Evolutionary conservation across 2,329 filamentous ascomycete genomes (phyloP).

Genomic region (Paramyrothecium sp.): DNA sequence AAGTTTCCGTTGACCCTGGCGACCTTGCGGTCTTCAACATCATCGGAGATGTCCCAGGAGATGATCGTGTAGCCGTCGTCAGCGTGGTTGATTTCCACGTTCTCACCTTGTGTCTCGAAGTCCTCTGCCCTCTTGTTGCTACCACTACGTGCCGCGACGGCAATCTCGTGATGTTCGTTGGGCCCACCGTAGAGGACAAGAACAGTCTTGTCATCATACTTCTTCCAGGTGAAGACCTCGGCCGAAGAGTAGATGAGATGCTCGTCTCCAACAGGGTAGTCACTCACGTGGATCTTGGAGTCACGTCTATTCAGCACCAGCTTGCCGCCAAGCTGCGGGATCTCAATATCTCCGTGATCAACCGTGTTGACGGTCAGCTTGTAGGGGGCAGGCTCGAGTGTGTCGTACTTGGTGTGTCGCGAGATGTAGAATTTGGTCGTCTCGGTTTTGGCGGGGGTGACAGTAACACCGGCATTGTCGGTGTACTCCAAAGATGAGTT

Average conservation of each 20-base stretch:
- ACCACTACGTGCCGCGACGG: not conserved
- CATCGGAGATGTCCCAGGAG: constrained; percentile 48
- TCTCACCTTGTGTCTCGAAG: constrained; percentile 29
- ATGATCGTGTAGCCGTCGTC: constrained; percentile 12
- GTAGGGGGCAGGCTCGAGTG: constrained; percentile 51
- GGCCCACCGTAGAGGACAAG: constrained; percentile 60
- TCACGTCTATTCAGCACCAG: constrained; percentile 58
- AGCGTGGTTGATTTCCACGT: constrained; percentile 7
- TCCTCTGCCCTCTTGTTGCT: not conserved
- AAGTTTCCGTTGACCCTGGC: constrained; percentile 47
- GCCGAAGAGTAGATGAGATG: constrained; percentile 65
- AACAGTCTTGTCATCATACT: constrained; percentile 54
- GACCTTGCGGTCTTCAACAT: constrained; percentile 42
- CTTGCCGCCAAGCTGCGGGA: constrained; percentile 54
- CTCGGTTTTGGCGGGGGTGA: constrained; percentile 57
- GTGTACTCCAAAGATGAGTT: constrained; percentile 23
- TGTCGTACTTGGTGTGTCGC: constrained; percentile 60
- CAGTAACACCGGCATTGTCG: constrained; percentile 43
- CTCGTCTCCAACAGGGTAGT: constrained; percentile 57
- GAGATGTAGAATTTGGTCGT: constrained; percentile 54
- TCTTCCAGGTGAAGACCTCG: constrained; percentile 66
- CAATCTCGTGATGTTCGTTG: constrained; percentile 58
- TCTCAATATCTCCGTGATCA: constrained; percentile 16
- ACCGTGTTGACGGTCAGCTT: constrained; percentile 57
- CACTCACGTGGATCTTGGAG: constrained; percentile 61